Percentiles rank a stretch among this genome's conserved stretches.
Evolutionary conservation across 208 protist genomes (phyloP).

Genomic region (Acanthamoeba royreba): DNA sequence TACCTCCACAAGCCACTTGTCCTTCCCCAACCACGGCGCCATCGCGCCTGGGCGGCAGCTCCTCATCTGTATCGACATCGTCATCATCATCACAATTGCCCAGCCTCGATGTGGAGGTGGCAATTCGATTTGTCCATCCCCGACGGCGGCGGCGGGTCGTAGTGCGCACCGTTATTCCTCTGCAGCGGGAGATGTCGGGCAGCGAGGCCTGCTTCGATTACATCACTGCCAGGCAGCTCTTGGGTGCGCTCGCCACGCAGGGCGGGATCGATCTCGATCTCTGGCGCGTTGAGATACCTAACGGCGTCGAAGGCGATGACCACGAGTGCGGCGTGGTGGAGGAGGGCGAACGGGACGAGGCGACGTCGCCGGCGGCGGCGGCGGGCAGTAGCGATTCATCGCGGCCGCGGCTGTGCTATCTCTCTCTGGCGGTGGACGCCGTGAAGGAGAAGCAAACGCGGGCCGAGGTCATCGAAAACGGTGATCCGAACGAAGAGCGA

Average conservation of each 20-base stretch:
- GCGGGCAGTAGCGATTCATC: not conserved
- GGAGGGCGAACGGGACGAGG: not conserved
- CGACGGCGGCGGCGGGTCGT: not conserved
- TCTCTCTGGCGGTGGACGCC: not conserved
- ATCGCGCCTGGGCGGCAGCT: too few species aligned
- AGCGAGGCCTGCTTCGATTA: not conserved
- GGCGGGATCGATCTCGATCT: not conserved
- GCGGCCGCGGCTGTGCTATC: not conserved
- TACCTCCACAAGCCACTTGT: too few species aligned
- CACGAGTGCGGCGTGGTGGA: not conserved
- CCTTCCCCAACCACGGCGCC: too few species aligned
- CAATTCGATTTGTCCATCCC: not conserved
- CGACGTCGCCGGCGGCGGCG: not conserved
- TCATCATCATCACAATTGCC: too few species aligned
- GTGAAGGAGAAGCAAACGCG: not conserved
- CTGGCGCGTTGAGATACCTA: not conserved
- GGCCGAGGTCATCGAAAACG: not conserved
- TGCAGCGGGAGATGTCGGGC: not conserved
- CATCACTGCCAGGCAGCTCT: not conserved
- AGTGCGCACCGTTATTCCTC: not conserved
- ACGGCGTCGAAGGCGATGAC: not conserved
- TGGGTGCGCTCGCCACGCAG: not conserved
- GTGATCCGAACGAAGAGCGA: not conserved
- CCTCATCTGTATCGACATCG: not conserved
- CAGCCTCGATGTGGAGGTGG: not conserved